Percentiles rank a stretch among this genome's conserved stretches.
Conservation (phyloP, 1,284 basidiomycete genomes). For the Cutaneotrichosporon daszewskae region DNA sequence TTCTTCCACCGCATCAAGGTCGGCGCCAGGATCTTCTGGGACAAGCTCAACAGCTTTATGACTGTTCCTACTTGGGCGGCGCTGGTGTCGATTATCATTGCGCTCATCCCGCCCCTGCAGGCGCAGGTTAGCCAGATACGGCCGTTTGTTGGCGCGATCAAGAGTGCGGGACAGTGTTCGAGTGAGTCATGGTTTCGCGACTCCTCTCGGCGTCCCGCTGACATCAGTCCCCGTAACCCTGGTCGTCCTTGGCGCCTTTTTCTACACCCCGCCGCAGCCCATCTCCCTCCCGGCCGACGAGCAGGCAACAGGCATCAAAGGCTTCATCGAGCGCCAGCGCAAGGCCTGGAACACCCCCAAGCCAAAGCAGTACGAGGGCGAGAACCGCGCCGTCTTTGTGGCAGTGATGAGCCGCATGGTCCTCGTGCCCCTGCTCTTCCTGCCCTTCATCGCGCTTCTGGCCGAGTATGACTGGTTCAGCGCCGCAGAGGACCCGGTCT, state of each 20-base stretch:
- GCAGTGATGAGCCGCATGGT: slow-evolving; percentile 72
- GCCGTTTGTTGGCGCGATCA: slow-evolving; percentile 67
- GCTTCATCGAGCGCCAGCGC: slow-evolving; percentile 23
- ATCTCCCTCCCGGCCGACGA: slow-evolving; percentile 10
- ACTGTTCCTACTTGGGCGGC: slow-evolving; percentile 80
- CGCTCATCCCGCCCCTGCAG: slow-evolving; percentile 70
- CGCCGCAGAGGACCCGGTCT: slow-evolving; percentile 47
- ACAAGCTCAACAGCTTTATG: slow-evolving; percentile 68
- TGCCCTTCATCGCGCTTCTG: slow-evolving; percentile 64
- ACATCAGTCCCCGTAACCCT: slow-evolving; percentile 69
- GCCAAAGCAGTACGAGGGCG: slow-evolving; percentile 53
- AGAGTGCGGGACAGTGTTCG: slow-evolving; percentile 68
- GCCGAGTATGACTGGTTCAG: slow-evolving; percentile 59
- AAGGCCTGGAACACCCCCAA: background rate
- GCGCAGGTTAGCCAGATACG: slow-evolving; percentile 58
- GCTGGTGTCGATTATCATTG: slow-evolving; percentile 70
- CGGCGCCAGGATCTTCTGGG: slow-evolving; percentile 35
- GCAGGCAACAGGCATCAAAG: background rate
- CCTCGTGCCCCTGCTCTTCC: slow-evolving; percentile 68
- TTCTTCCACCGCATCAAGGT: slow-evolving; percentile 18
- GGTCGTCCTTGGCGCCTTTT: slow-evolving; percentile 88
- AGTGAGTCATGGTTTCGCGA: too few species aligned
- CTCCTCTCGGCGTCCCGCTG: too few species aligned
- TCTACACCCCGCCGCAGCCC: slow-evolving; percentile 52
- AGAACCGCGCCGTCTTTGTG: slow-evolving; percentile 73